A percentile compares a stretch with the other conserved stretches of the same genome.
These are phyloP conservation scores for Lecanicillium sp. DNA, from an alignment of 2,329 filamentous ascomycete species.

Conservation along the genomic window DNA sequence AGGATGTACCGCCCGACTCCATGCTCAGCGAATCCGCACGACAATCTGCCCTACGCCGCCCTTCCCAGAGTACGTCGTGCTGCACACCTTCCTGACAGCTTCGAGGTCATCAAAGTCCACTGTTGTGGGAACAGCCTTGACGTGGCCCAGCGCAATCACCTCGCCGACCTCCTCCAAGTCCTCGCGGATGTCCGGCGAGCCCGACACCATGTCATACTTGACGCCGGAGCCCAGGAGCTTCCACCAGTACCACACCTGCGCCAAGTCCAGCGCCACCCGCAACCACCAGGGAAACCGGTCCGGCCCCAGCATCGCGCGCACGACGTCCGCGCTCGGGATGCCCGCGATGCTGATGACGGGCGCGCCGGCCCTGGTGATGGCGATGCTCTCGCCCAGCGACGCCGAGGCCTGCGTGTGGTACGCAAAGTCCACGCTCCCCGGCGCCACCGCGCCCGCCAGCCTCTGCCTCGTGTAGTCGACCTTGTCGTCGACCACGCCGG, in stretches of 20 bases:
- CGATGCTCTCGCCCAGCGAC: constrained; percentile 33
- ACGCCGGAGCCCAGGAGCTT: constrained; percentile 39
- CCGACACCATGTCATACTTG: constrained; percentile 40
- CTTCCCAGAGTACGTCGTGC: constrained; percentile 33
- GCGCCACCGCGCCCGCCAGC: constrained; percentile 31
- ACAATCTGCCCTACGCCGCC: constrained; percentile 40
- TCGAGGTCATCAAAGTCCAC: constrained; percentile 39
- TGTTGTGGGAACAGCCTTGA: constrained; percentile 36
- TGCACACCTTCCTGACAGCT: constrained; percentile 34
- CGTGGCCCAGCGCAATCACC: constrained; percentile 35
- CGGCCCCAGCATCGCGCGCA: constrained; percentile 27
- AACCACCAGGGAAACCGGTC: constrained; percentile 32
- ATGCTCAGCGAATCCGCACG: constrained; percentile 29
- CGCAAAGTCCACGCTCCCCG: constrained; percentile 43
- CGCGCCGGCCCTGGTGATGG: constrained; percentile 34
- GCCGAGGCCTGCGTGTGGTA: constrained; percentile 39
- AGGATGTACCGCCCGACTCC: background rate
- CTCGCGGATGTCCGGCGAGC: constrained; percentile 32
- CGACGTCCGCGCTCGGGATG: constrained; percentile 26
- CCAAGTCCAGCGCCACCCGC: constrained; percentile 28
- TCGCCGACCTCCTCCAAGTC: constrained; percentile 38
- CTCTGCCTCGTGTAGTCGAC: constrained; percentile 44
- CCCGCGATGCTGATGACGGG: constrained; percentile 37
- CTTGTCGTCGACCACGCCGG: constrained; percentile 42
- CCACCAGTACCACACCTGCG: constrained; percentile 36